phyloP scores from a whole-genome alignment of 2,329 filamentous ascomycete species.

The Botrytis cinerea region DNA sequence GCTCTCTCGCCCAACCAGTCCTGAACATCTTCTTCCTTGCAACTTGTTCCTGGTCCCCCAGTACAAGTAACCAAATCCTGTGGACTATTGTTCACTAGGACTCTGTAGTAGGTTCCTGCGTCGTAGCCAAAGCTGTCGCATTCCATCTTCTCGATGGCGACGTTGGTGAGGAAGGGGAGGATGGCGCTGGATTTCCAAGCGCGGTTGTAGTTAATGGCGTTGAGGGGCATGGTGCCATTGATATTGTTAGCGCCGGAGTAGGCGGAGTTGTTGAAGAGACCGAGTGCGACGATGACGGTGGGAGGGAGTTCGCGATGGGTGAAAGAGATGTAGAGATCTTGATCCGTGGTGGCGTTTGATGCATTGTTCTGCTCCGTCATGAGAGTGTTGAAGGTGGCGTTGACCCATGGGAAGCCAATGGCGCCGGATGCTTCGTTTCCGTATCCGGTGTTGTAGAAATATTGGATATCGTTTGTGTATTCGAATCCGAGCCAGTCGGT shows the following conservation, averaged over 20 bases:
- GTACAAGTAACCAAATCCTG: constrained; percentile 51
- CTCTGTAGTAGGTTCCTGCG: constrained; percentile 49
- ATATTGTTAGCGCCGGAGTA: constrained; percentile 49
- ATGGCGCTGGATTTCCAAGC: constrained; percentile 54
- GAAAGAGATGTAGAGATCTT: constrained; percentile 57
- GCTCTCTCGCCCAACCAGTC: constrained; percentile 32
- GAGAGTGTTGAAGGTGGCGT: constrained; percentile 49
- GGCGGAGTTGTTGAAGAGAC: constrained; percentile 56
- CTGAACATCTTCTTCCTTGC: constrained; percentile 29
- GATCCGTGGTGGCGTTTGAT: constrained; percentile 41
- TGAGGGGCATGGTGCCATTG: constrained; percentile 53
- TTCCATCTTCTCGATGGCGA: constrained; percentile 55
- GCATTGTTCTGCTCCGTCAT: constrained; percentile 38
- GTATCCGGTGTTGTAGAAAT: constrained; percentile 56
- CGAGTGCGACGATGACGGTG: constrained; percentile 54
- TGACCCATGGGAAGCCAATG: constrained; percentile 55
- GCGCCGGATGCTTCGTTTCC: constrained; percentile 49
- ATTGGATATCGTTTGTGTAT: constrained; percentile 53
- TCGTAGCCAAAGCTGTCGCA: constrained; percentile 53
- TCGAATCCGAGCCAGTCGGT: constrained; percentile 53
- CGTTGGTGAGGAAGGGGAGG: constrained; percentile 55
- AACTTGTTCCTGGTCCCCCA: constrained; percentile 53
- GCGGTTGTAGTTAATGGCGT: constrained; percentile 51
- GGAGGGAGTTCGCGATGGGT: constrained; percentile 57
- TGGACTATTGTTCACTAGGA: constrained; percentile 53